Evolutionary conservation across 352 stramenopile genomes (phyloP).

Genomic region (Phytopythium vexans): DNA sequence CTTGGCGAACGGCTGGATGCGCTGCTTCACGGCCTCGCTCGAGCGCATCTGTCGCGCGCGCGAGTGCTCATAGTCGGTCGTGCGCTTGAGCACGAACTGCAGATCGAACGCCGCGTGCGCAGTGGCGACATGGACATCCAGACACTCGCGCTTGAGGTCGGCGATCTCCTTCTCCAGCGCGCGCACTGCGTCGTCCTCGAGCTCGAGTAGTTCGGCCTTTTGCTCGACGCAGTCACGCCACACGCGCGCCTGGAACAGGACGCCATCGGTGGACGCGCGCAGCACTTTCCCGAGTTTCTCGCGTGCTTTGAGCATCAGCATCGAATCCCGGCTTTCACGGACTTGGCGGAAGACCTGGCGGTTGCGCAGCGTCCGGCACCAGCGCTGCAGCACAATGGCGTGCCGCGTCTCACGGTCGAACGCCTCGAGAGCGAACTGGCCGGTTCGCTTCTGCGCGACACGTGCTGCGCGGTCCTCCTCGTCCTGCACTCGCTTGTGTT

Average conservation of each 20-base stretch:
- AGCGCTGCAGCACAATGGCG: conserved; percentile 54
- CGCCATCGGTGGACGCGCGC: conserved; percentile 19
- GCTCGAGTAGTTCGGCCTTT: conserved; percentile 31
- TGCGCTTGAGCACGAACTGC: conserved; percentile 28
- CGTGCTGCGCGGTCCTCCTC: conserved; percentile 57
- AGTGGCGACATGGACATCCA: conserved; percentile 38
- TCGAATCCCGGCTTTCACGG: conserved; percentile 15
- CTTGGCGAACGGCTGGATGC: conserved; percentile 56
- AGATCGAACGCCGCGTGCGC: conserved; percentile 30
- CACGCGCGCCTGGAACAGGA: conserved; percentile 65
- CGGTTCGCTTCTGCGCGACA: conserved; percentile 57
- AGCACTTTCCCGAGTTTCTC: conserved; percentile 37
- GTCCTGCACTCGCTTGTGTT: conserved; percentile 44
- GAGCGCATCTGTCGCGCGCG: conserved; percentile 15
- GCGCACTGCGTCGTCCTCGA: conserved; percentile 39
- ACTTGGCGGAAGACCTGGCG: conserved; percentile 54
- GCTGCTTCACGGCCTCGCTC: conserved; percentile 40
- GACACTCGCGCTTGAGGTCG: conserved; percentile 37
- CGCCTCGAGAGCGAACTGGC: conserved; percentile 52
- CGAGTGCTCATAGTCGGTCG: conserved; percentile 26
- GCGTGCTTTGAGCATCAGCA: conserved; percentile 18
- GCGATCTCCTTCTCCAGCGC: conserved; percentile 49
- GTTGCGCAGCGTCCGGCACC: conserved; percentile 54
- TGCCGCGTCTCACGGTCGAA: conserved; percentile 29
- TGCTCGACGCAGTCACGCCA: conserved; percentile 65